Base-by-base conservation (phyloP, 495 filamentous ascomycete species). In the Neurospora hispaniola region DNA sequence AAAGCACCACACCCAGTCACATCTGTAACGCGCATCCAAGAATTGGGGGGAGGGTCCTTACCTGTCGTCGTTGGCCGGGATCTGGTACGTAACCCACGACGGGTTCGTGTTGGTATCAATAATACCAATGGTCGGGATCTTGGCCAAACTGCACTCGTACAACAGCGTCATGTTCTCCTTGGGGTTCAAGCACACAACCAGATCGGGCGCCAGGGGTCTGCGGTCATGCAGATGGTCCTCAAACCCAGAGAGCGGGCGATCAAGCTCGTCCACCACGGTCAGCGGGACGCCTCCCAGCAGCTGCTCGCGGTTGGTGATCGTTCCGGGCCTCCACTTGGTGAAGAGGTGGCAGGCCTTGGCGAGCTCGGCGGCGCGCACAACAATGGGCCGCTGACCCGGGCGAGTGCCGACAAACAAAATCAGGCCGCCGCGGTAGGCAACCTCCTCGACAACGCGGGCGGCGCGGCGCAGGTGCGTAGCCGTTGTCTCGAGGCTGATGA, bases 1-100 rank as follows among this genome's bases (percentile, higher is more conserved):
- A 27, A 2, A 48, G 46, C 38, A 59, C 20, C 46, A 54, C 46
- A 54, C 46, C 10, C 46, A 23, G n/a, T 54, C 10, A 23, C 10
- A 23, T 54, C 43, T n/a, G 1, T n/a, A 44, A n/a, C 8, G 8
- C 3, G 43, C 43, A 44, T n/a, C 7, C 42, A 42, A 16, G 14
- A 12, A 5, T 16, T 14, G 14, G 42, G 42, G 14, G 12, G 42
- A 11, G 42, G 12, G 80, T 46, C 20, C 85, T 78, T 78, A 92
- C 90, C 90, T 92, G 82, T 99, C 96, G 78, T 99, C 96, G 79
- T 99, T 99, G 23, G 93, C 92, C 6, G 96, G 96, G 75, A 99
- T 97, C 4, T 93, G 92, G 81, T 99, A 99, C 8, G 96, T 99
- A 41, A 98, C 93, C 86, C 93, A 93, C 2, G 92, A 93, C 5